A percentile compares a stretch with the other conserved stretches of the same genome.
Conservation (phyloP, 306 rosid species). For the Prunus dulcis region DNA sequence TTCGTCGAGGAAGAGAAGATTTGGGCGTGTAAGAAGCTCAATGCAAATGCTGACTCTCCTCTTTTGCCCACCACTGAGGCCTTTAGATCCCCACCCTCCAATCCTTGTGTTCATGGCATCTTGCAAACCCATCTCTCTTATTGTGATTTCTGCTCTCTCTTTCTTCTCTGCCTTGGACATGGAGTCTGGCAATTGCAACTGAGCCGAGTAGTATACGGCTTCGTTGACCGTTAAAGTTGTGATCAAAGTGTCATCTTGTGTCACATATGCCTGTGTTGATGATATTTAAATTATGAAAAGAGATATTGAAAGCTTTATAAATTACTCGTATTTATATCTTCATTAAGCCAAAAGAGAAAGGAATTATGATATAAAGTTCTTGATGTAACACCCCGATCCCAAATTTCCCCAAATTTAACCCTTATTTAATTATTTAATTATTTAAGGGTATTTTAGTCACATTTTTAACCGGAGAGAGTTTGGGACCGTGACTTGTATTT, state of each 20-base stretch:
- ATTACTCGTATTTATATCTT: too few relatives aligned
- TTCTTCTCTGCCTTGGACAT: slow-evolving; percentile 54
- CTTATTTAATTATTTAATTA: too few relatives aligned
- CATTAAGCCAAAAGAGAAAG: neutral
- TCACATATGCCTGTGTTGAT: slow-evolving; percentile 37
- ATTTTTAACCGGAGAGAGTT: too few relatives aligned
- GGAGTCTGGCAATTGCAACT: slow-evolving; percentile 54
- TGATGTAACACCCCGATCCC: too few relatives aligned
- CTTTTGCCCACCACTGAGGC: slow-evolving; percentile 68
- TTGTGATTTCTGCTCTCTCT: slow-evolving; percentile 58
- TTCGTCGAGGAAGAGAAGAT: slow-evolving; percentile 72
- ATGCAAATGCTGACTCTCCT: slow-evolving; percentile 71
- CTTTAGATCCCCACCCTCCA: slow-evolving; percentile 60
- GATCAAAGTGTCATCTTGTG: slow-evolving; percentile 46
- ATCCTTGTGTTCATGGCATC: slow-evolving; percentile 55
- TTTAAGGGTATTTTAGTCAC: too few relatives aligned
- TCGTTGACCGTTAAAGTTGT: slow-evolving; percentile 43
- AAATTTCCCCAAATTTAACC: too few relatives aligned
- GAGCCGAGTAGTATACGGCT: slow-evolving; percentile 68
- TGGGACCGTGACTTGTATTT: too few relatives aligned
- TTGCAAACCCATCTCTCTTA: slow-evolving; percentile 69
- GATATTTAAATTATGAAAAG: too few relatives aligned
- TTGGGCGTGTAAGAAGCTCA: slow-evolving; percentile 55
- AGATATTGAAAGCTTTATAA: too few relatives aligned
- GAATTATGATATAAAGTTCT: neutral